Conservation (phyloP, 225 moss, liverwort and hornwort species). For the Bryoerythrophyllum caledonicum region DNA sequence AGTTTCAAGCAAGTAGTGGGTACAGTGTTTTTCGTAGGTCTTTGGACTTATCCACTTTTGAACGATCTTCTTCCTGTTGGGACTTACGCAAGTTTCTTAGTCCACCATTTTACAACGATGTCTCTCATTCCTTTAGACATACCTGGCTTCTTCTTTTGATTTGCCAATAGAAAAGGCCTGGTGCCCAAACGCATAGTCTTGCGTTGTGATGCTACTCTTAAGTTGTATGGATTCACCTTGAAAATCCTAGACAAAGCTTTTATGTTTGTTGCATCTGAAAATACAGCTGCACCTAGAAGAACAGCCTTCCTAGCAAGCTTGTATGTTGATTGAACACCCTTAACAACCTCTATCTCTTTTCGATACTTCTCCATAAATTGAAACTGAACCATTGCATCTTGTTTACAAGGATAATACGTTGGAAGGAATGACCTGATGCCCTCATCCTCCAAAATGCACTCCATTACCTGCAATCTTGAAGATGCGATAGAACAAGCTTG, state of each 20-base stretch:
- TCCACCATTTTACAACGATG: background rate
- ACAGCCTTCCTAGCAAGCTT: background rate
- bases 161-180: background rate
- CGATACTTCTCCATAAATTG: background rate
- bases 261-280: background rate
- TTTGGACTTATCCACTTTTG: background rate
- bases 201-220: background rate
- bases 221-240: background rate
- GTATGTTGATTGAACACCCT: too few species aligned
- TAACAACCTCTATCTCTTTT: background rate
- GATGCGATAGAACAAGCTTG: background rate
- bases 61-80: background rate
- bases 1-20: background rate
- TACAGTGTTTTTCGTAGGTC: background rate
- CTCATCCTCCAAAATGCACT: background rate
- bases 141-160: fast-evolving
- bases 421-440: background rate
- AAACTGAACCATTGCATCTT: background rate
- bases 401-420: background rate
- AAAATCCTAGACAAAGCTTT: background rate
- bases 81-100: background rate
- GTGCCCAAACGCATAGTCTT: too few species aligned
- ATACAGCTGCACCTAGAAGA: background rate
- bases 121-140: background rate
- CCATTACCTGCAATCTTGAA: background rate